Evolutionary conservation across 1,284 basidiomycete genomes (phyloP), one percentile per base, ranked within the genome.

Genomic region (Puccinia hordei): DNA sequence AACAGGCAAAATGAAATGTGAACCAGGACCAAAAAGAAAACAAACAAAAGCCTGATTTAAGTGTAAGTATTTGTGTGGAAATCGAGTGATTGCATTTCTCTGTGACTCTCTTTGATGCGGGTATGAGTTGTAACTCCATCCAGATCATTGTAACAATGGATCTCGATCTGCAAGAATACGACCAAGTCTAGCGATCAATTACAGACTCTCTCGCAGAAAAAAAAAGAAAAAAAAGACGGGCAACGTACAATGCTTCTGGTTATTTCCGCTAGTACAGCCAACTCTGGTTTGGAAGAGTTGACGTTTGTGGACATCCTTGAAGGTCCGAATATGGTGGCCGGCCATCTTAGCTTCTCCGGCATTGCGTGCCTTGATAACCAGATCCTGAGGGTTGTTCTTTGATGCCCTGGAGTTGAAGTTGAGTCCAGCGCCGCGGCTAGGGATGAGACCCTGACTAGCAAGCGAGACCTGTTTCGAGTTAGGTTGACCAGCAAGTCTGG

Each of bases 281-380:
- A 94, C 89, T 82, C 89, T 90, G 4, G 94, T 96, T 87, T 91
- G 93, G 89, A 93, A 94, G 59, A 92, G 90, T 85, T 97, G 92
- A 81, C 90, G 89, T 73, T 90, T 88, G 82, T 88, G 89, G 84
- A 92, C 90, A 85, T 98, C 96, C 81, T 92, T 88, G 87, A 93
- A 94, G 84, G 95, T 91, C 79, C 90, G 89, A 0, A 94, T 90
- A 86, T 97, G 94, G 75, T 93, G 89, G 61, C 92, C 94, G 19
- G 96, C 97, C 87, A 98, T 93, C 81, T 89, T 89, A 1, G 97
- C 97, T 87, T 99, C 95, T 2, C 97, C 97, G 17, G 90, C 89
- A 87, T 98, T 98, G 66, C 94, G 89, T n/a, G 93, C 95, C 85
- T 92, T 93, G 82, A 97, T 89, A 15, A 94, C 91, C n/a, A 68